These are phyloP conservation scores for Discostella stelligera DNA, from an alignment of 352 stramenopile genomes.

Conservation along the genomic window DNA sequence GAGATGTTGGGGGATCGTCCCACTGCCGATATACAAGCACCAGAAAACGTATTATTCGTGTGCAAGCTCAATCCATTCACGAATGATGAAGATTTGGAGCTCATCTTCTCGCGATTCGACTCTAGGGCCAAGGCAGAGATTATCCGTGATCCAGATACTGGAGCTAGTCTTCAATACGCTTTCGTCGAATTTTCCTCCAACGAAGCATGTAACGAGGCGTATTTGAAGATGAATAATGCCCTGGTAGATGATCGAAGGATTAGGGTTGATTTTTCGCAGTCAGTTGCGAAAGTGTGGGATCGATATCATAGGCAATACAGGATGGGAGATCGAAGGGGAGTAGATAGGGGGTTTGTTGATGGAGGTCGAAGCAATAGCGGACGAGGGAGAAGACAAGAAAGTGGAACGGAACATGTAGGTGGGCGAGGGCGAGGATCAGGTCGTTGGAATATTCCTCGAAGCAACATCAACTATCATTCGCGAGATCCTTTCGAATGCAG, in stretches of 20 bases:
- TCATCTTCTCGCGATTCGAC: conserved; percentile 84
- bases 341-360: conserved; percentile 42
- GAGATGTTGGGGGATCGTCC: conserved; percentile 99
- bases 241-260: conserved; percentile 96
- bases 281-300: conserved; percentile 97
- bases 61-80: conserved; percentile 88
- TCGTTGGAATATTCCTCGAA: not conserved
- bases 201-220: conserved; percentile 91
- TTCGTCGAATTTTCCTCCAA: conserved; percentile 98
- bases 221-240: conserved; percentile 99
- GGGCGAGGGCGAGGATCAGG: conserved; percentile 4
- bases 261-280: conserved; percentile 97
- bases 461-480: not conserved
- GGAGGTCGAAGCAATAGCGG: conserved; percentile 14
- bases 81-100: conserved; percentile 83
- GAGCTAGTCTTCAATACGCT: conserved; percentile 96
- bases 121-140: conserved; percentile 86
- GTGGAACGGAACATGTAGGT: conserved; percentile 7
- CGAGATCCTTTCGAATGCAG: not conserved
- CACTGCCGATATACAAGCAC: conserved; percentile 94
- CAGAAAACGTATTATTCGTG: conserved; percentile 98
- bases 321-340: conserved; percentile 26
- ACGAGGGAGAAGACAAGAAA: conserved; percentile 5
- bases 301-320: conserved; percentile 59
- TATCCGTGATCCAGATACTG: conserved; percentile 96